Base-by-base conservation (phyloP, 2,329 filamentous ascomycete species). In the Cordyceps fumosorosea region DNA sequence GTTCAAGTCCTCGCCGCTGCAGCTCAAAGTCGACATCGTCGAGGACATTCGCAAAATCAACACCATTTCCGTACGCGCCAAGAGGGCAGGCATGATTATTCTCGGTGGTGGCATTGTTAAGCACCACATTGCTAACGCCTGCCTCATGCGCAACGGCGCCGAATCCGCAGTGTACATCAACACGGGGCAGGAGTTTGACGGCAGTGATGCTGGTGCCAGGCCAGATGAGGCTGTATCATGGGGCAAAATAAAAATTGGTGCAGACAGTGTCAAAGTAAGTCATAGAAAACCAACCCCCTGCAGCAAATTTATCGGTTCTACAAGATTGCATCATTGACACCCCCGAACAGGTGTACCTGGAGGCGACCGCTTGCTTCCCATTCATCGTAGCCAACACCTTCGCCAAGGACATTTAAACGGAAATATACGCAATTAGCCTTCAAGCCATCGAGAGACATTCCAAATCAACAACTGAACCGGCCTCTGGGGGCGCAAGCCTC, bases 81-180 rank as follows among this genome's bases (percentile, higher is more conserved):
- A 92, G 76, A 82, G 91, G 60, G 89, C 91, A 0, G 95, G 95
- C 56, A 98, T 98, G 89, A 93, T 99, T 68, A 91, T 99, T 62
- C 80, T 99, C 0, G 95, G 95, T 0, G 95, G 95, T 7, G 95
- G 95, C 0, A 79, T 99, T n/a, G 84, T 99, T 69, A 99, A 99
- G 79, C 95, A 99, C 71, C 95, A 99, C 74, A 98, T 99, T 72
- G 93, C 95, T 57, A 99, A 99, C 73, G 95, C 95, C 2, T 96
- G 92, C 69, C 75, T 99, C 69, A 98, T 99, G 95, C 86, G 95
- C 56, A 99, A 99, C 70, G 95, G 95, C 2, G 95, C 95, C 18
- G 95, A 99, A 75, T 93, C 90, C 65, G 95, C 95, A 2, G 95
- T 99, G 1, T 99, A 96, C 73, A 91, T 99, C 75, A 99, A 99